Conservation (phyloP, 352 stramenopile genomes). For the Phytophthora cryptogea region DNA sequence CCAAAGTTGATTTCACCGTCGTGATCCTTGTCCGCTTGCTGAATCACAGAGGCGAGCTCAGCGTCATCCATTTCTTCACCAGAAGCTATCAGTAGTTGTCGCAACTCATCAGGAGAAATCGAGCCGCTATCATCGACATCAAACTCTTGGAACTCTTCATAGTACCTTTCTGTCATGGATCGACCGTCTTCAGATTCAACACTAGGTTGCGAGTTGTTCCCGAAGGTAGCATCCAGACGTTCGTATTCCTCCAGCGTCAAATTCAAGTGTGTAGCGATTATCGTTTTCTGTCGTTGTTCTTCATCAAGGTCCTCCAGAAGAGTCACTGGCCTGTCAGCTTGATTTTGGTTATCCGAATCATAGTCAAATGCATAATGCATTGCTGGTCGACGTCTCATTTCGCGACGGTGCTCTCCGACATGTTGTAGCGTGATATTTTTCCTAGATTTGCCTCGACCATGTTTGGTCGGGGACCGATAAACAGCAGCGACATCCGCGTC, state of each 20-base stretch:
- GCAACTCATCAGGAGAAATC: conserved; percentile 76
- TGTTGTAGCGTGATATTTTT: conserved; percentile 14
- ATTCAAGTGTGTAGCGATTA: conserved; percentile 65
- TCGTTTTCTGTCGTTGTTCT: conserved; percentile 44
- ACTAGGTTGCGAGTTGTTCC: conserved; percentile 17
- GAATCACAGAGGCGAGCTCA: conserved; percentile 66
- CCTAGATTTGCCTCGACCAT: conserved; percentile 17
- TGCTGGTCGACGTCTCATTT: conserved; percentile 17
- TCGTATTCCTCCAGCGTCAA: conserved; percentile 77
- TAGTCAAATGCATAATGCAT: conserved; percentile 40
- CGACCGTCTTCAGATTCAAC: conserved; percentile 11
- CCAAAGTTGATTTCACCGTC: conserved; percentile 82
- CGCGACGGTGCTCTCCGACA: conserved; percentile 6
- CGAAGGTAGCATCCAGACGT: conserved; percentile 62
- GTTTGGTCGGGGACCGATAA: conserved; percentile 15
- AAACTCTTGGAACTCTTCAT: conserved; percentile 67
- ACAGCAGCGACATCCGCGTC: conserved; percentile 13
- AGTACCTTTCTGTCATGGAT: conserved; percentile 56
- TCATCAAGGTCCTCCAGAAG: conserved; percentile 56
- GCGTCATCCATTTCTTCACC: conserved; percentile 81
- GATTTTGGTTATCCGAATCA: conserved; percentile 36
- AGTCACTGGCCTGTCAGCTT: conserved; percentile 6
- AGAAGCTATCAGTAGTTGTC: conserved; percentile 51
- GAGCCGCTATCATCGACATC: conserved; percentile 79
- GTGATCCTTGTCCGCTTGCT: conserved; percentile 68